Base-by-base conservation (phyloP, 306 rosid species). In the Cicer pinnatifidum region DNA sequence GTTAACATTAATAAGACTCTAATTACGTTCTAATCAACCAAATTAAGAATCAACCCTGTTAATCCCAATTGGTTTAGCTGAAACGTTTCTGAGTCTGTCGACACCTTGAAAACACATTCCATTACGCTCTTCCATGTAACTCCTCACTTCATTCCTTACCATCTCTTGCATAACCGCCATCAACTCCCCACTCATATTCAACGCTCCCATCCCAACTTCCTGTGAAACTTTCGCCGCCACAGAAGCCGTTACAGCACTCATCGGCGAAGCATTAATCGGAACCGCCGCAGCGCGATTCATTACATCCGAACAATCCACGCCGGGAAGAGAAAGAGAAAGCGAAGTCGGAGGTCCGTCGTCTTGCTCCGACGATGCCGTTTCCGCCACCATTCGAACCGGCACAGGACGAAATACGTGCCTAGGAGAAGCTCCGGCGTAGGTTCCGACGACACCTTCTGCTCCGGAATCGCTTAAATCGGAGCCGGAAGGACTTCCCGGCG, bases 151-250 rank as follows among this genome's bases (percentile, higher is more conserved):
- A 38, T 78, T 82, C 80, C 71, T 87, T 77, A 94, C 87, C 99
- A 94, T 94, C 60, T 89, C 97, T 52, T 94, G 97, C 95, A 94
- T 90, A 86, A 88, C 91, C 80, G 73, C 87, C 87, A 91, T 62
- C 41, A 94, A 72, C 81, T 91, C 96, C 11, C 77, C 69, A 20
- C 81, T 86, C 51, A 89, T 76, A 41, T 83, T 88, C 52, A 82
- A 76, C 4, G 88, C 77, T 52, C 81, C 92, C 0, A 73, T 46
- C 7, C 78, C 83, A 19, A 8, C 15, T 67, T 67, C 70, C 5
- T 17, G 11, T 6, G 53, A 69, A 66, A 11, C 62, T 67, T 11
- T 17, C 20, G 46, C 76, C 69, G 38, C 56, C 77, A 3, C 75
- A 54, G 58, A 63, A 0, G 76, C 67, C 4, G 51, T 9, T 0